These are phyloP conservation scores for Fusarium nisikadoi DNA, from an alignment of 2,329 filamentous ascomycete genomes.

Conservation along the genomic window DNA sequence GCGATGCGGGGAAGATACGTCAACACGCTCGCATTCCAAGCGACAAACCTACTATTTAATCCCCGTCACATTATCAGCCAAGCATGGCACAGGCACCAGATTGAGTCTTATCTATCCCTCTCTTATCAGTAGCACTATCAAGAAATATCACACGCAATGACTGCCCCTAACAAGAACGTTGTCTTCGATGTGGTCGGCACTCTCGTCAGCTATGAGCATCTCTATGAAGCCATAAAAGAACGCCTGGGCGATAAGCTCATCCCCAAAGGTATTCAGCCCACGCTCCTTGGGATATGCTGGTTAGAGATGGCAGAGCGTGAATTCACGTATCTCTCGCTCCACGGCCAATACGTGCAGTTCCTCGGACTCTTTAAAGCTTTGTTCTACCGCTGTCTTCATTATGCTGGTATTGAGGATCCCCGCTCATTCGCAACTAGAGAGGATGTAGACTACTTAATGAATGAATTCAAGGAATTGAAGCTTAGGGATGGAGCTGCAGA, in stretches of 20 bases:
- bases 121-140: not conserved
- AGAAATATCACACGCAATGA: accelerated
- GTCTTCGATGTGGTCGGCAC: not conserved
- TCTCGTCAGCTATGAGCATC: not conserved
- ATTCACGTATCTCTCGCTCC: not conserved
- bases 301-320: not conserved
- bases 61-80: not conserved
- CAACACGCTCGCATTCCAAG: accelerated
- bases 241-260: not conserved
- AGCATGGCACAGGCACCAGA: not conserved
- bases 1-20: not conserved
- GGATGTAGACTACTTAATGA: not conserved
- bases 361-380: not conserved
- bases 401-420: not conserved
- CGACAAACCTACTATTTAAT: not conserved
- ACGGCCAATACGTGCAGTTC: not conserved
- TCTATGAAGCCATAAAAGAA: not conserved
- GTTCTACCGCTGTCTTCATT: not conserved
- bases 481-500: not conserved
- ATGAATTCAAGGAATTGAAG: not conserved
- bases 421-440: not conserved
- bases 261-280: not conserved
- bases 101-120: accelerated
- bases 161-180: not conserved
- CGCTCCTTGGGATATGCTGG: not conserved